Base-by-base conservation (phyloP, 192 early-diverging fungal species). In the Chytriomyces sp. region DNA sequence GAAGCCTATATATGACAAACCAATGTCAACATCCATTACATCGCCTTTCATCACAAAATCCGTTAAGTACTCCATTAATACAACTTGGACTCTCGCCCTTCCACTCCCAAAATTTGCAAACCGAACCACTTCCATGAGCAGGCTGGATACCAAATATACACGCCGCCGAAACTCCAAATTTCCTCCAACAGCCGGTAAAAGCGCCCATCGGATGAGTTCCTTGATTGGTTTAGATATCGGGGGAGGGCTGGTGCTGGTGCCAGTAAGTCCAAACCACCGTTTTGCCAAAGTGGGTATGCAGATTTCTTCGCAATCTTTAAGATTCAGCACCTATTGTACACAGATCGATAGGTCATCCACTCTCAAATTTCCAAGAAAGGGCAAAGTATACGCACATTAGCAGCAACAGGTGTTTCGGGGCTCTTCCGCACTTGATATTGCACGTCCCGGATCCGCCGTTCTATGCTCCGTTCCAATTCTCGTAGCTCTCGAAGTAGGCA, bases 41-140 rank as follows among this genome's bases (percentile, higher is more conserved):
- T n/a, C n/a, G n/a, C n/a, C n/a, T n/a, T n/a, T n/a, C n/a, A 56
- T 41, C 3, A 44, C 39, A 41, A 64, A n/a, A 6, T 64, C 40
- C n/a, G 39, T 64, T 41, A 64, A 64, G 8, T 33, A 12, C 22
- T 64, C 62, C 62, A 64, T 64, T 41, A 64, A 44, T 6, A 64
- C n/a, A 17, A 41, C 22, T 26, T 64, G 62, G 49, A 64, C 26
- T 44, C 17, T 64, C 19, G 34, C 26, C 62, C 36, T n/a, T n/a
- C n/a, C n/a, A n/a, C n/a, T n/a, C n/a, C n/a, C n/a, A n/a, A n/a
- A n/a, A n/a, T n/a, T n/a, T n/a, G 17, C 3, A 14, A 14, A 49
- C 3, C 44, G 44, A 12, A 64, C 34, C 39, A 44, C 25, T 64
- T 64, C 62, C 7, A 64, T 22, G 25, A 64, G 30, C 19, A 64